A percentile compares a stretch with the other conserved stretches of the same genome.
phyloP scores from a whole-genome alignment of 2,329 filamentous ascomycete species.

The Penicillium sp. region DNA sequence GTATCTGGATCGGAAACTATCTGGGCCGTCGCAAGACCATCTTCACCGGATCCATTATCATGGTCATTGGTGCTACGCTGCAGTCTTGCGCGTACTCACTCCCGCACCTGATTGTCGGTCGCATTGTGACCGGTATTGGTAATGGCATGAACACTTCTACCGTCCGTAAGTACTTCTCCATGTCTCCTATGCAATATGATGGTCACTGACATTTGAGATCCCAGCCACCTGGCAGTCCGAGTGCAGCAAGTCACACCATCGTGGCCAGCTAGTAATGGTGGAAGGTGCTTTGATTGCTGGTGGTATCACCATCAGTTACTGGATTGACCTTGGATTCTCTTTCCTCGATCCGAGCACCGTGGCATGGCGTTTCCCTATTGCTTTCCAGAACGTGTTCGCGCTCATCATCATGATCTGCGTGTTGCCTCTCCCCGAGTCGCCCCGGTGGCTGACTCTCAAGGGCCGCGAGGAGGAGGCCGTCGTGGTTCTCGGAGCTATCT shows the following conservation, averaged over 20 bases:
- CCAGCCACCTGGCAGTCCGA: constrained; percentile 28
- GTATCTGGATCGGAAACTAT: constrained; percentile 49
- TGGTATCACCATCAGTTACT: constrained; percentile 45
- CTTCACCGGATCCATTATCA: constrained; percentile 46
- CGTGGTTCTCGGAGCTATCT: constrained; percentile 42
- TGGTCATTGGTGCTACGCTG: constrained; percentile 48
- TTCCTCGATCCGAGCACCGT: constrained; percentile 45
- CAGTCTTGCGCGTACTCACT: constrained; percentile 46
- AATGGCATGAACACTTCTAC: constrained; percentile 51
- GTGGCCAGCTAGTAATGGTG: constrained; percentile 49
- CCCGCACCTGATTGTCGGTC: constrained; percentile 49
- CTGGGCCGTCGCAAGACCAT: constrained; percentile 50
- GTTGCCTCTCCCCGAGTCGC: constrained; percentile 51
- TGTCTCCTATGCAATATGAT: neutral
- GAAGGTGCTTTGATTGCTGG: constrained; percentile 47
- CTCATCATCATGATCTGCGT: constrained; percentile 46
- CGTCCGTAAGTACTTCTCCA: constrained; percentile 43
- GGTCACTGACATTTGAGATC: neutral
- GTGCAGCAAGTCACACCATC: constrained; percentile 45
- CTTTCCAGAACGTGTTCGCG: constrained; percentile 53
- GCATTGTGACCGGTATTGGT: constrained; percentile 50
- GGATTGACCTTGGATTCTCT: constrained; percentile 49
- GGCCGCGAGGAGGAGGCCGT: constrained; percentile 49
- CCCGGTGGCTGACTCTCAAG: constrained; percentile 53
- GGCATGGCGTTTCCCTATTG: constrained; percentile 52